Evolutionary conservation across 805 yeast species (phyloP).

Genomic region (Sungouiozyma intestinalis): DNA sequence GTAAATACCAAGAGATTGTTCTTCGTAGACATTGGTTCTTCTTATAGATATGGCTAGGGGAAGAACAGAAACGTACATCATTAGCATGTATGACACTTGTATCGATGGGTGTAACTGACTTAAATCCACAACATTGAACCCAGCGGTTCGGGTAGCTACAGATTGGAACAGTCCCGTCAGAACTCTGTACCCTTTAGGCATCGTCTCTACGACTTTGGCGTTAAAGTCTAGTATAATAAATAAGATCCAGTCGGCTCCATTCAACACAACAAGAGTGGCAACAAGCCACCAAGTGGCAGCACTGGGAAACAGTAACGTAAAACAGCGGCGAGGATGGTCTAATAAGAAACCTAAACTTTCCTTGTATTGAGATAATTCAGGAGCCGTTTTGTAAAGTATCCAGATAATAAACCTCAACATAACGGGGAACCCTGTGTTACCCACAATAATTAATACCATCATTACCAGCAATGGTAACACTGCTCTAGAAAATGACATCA

Average conservation of each 20-base stretch:
- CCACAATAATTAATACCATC: slow-evolving; percentile 67
- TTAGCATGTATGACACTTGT: slow-evolving; percentile 82
- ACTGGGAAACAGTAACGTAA: slow-evolving; percentile 81
- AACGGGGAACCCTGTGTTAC: slow-evolving; percentile 91
- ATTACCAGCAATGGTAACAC: slow-evolving; percentile 53
- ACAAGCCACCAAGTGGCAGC: slow-evolving; percentile 93
- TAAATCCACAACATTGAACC: slow-evolving; percentile 63
- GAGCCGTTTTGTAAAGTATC: slow-evolving; percentile 57
- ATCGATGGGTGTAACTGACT: slow-evolving; percentile 74
- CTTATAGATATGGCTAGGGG: slow-evolving; percentile 94
- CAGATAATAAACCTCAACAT: slow-evolving; percentile 71
- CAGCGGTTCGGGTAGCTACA: slow-evolving; percentile 87
- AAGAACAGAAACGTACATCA: slow-evolving; percentile 96
- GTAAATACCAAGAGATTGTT: slow-evolving; percentile 83
- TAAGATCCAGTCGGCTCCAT: slow-evolving; percentile 65
- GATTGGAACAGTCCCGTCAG: slow-evolving; percentile 85
- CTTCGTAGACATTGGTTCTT: slow-evolving; percentile 94
- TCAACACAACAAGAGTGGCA: slow-evolving; percentile 57
- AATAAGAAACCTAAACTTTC: slow-evolving; percentile 77
- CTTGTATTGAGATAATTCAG: slow-evolving; percentile 45
- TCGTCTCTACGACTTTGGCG: slow-evolving; percentile 35
- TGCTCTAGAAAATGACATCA: slow-evolving; percentile 53
- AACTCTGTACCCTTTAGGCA: slow-evolving; percentile 57
- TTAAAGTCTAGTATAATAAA: slow-evolving; percentile 68
- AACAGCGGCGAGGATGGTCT: slow-evolving; percentile 95